Conservation (phyloP, 768 basidiomycete species). For the Boletus subcaerulescens region DNA sequence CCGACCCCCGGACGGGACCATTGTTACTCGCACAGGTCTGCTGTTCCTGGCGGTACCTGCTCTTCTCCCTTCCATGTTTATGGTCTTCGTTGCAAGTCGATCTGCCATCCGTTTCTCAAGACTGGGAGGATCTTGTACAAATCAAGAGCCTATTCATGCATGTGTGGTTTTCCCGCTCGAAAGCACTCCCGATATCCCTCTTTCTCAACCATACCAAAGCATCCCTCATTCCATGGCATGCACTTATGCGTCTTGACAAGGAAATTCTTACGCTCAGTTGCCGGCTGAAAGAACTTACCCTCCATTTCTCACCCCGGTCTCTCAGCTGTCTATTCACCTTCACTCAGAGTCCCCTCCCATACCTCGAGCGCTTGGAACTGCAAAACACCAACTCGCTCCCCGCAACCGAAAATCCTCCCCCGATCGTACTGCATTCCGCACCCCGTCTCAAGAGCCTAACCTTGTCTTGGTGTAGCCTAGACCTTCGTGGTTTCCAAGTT, state of each 20-base stretch:
- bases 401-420: slow-evolving; percentile 23
- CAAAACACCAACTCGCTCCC: slow-evolving; percentile 26
- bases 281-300: slow-evolving; percentile 18
- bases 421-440: slow-evolving; percentile 23
- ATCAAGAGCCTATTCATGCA: slow-evolving; percentile 28
- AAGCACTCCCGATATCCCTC: slow-evolving; percentile 28
- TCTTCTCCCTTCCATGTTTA: slow-evolving; percentile 27
- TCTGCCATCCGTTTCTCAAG: slow-evolving; percentile 14
- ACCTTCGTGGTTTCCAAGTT: slow-evolving; percentile 24
- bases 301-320: slow-evolving; percentile 24
- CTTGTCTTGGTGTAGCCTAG: slow-evolving; percentile 28
- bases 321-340: slow-evolving; percentile 28
- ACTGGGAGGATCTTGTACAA: slow-evolving; percentile 28
- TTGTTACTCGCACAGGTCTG: slow-evolving; percentile 30
- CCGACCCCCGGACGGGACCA: slow-evolving; percentile 16
- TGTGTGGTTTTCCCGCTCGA: slow-evolving; percentile 30
- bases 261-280: slow-evolving; percentile 26
- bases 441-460: slow-evolving; percentile 27
- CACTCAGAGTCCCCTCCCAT: slow-evolving; percentile 23
- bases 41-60: slow-evolving; percentile 30
- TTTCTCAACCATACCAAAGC: slow-evolving; percentile 22
- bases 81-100: slow-evolving; percentile 26
- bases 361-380: slow-evolving; percentile 25
- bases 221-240: slow-evolving; percentile 21
- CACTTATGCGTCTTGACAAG: slow-evolving; percentile 30